Evolutionary conservation across 441 rosid genomes (phyloP), one percentile per base, ranked within the genome.

Genomic region (Cnidoscolus chayamansa): DNA sequence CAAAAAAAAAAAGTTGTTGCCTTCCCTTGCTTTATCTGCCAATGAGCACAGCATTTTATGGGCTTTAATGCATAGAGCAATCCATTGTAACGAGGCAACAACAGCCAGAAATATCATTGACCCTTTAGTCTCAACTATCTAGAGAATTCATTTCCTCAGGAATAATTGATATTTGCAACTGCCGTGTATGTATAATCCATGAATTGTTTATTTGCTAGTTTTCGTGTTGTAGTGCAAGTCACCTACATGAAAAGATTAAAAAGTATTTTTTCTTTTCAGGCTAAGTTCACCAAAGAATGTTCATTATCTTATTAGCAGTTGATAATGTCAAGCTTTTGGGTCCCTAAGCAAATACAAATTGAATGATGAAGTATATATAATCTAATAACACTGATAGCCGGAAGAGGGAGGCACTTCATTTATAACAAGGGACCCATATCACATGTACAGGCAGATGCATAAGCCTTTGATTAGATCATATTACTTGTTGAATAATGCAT

Each of bases 401-500:
- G 7, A 35, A 31, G 11, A 56, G 55, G 63, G 72, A n/a, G 73
- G 56, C 31, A 74, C 32, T 59, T 72, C 67, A 70, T 62, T 73
- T 66, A 67, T 32, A 59, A 56, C 3, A 19, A 50, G 76, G 81
- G 75, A 11, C 79, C 77, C 69, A 67, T 72, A 51, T 8, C 68
- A 70, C 43, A 71, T 70, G 40, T 10, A 48, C 50, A 0, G 63
- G 30, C 50, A 15, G 54, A 47, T 63, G 37, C n/a, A 20, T 11
- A 61, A 25, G 25, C 30, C 2, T 35, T 35, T 13, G 47, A 77
- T 73, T 17, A 51, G 48, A 76, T 58, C 7, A 40, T 10, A 54
- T 53, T 6, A 13, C n/a, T 19, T 49, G n/a, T 65, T 68, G 64
- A 72, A 78, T 35, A 59, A 53, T 58, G 79, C 82, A 77, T 78